Percentiles rank a stretch among this genome's conserved stretches.
Evolutionary conservation across 169 alveolate genomes (phyloP).

Genomic region (Amoebophrya sp.): DNA sequence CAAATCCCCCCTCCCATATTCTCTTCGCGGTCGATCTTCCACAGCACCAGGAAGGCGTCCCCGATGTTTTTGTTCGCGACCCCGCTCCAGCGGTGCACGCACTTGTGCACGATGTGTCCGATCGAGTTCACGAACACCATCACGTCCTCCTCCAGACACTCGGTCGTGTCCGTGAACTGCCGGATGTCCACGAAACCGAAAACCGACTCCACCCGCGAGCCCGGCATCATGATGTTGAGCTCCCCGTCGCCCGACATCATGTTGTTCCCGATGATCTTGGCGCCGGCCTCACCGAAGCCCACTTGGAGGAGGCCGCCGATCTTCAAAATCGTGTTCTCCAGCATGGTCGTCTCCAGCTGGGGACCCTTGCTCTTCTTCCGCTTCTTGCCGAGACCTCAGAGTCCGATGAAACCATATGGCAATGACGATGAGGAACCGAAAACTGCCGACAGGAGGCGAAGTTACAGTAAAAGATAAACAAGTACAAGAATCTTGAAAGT

Average conservation of each 20-base stretch:
- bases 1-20: not conserved
- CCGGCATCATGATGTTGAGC: conserved; percentile 36
- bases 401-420: too few species aligned
- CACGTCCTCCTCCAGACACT: conserved; percentile 46
- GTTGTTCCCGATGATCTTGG: conserved; percentile 50
- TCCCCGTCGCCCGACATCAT: conserved; percentile 42
- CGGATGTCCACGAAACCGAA: conserved; percentile 37
- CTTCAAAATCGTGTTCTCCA: conserved; percentile 46
- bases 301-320: conserved; percentile 40
- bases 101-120: conserved; percentile 45
- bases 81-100: conserved; percentile 30
- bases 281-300: conserved; percentile 67
- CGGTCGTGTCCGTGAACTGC: conserved; percentile 43
- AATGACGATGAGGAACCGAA: too few species aligned
- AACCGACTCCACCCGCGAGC: conserved; percentile 30
- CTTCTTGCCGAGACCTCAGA: too few species aligned
- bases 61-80: conserved; percentile 37
- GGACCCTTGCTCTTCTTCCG: not conserved
- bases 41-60: conserved; percentile 44
- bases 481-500: too few species aligned
- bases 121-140: conserved; percentile 50
- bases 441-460: too few species aligned
- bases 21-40: conserved; percentile 1
- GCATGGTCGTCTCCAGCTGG: conserved; percentile 31
- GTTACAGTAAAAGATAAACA: too few species aligned